Conservation (phyloP, 148 eudicot species). For the Talinum fruticosum region DNA sequence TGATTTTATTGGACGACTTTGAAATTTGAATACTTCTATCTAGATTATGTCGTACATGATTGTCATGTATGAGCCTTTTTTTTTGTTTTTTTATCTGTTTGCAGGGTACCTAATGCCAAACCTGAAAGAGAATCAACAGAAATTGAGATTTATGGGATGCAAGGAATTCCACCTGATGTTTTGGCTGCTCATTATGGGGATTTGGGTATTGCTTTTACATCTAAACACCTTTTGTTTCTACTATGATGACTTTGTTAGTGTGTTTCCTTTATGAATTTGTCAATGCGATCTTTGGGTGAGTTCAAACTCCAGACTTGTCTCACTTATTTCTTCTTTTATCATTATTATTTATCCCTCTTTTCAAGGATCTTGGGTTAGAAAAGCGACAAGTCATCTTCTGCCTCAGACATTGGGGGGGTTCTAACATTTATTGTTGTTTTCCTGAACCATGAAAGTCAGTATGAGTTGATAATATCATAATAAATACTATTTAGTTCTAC, state of each 20-base stretch:
- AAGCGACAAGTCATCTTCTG: too few species aligned
- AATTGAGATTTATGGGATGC: constrained; percentile 96
- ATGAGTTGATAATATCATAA: too few species aligned
- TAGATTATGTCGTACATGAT: background rate
- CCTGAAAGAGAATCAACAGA: constrained; percentile 85
- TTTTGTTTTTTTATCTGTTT: background rate
- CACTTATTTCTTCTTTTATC: background rate
- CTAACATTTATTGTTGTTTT: too few species aligned
- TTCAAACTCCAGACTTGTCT: background rate
- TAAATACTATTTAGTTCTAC: too few species aligned
- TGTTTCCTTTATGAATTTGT: background rate
- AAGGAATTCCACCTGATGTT: constrained; percentile 80
- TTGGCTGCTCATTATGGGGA: constrained; percentile 90
- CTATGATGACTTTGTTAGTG: background rate
- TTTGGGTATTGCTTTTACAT: constrained; percentile 42
- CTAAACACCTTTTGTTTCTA: background rate
- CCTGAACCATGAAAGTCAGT: too few species aligned
- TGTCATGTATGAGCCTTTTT: background rate
- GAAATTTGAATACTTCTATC: background rate
- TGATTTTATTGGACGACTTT: background rate
- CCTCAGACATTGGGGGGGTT: too few species aligned
- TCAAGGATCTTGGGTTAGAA: too few species aligned
- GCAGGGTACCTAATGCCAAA: constrained; percentile 98
- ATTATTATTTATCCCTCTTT: background rate
- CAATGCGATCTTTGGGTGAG: background rate